phyloP scores from a whole-genome alignment of 495 filamentous ascomycete species.

The Aspergillus incahuasiensis region DNA sequence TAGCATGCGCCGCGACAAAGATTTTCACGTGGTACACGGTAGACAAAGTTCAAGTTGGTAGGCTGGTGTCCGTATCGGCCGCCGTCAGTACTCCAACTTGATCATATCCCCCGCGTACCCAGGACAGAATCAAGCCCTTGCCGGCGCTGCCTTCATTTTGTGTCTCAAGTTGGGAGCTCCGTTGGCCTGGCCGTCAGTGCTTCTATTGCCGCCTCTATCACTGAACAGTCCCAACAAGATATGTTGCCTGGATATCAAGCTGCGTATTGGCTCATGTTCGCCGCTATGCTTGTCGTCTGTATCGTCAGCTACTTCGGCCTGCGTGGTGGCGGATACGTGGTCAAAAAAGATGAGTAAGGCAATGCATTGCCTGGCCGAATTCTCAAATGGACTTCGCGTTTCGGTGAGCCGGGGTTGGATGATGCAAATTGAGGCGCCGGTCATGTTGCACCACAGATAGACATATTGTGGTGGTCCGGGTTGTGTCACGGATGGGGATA shows the following conservation, averaged over 20 bases:
- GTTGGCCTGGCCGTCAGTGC: slow-evolving; percentile 48
- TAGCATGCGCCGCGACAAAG: slow-evolving; percentile 1
- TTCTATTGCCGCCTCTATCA: slow-evolving; percentile 44
- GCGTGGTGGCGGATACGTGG: not conserved
- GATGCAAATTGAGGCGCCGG: too few species aligned
- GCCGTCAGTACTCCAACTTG: slow-evolving; percentile 34
- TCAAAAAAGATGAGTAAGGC: not conserved
- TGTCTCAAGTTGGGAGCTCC: slow-evolving; percentile 49
- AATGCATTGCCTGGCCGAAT: not conserved
- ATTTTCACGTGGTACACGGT: slow-evolving; percentile 3
- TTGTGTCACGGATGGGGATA: not conserved
- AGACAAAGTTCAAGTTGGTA: not conserved
- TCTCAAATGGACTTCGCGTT: not conserved
- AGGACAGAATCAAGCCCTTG: slow-evolving; percentile 45
- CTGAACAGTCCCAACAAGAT: slow-evolving; percentile 16
- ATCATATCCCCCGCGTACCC: slow-evolving; percentile 51
- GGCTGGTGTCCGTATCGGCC: not conserved
- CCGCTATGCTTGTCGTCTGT: slow-evolving; percentile 3
- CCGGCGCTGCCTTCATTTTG: slow-evolving; percentile 55
- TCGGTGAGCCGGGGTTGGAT: too few species aligned
- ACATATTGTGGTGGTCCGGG: too few species aligned
- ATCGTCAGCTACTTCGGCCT: not conserved
- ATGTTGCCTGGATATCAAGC: not conserved
- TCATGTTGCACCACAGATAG: too few species aligned
- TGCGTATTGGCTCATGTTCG: slow-evolving; percentile 6